Evolutionary conservation across 306 rosid species (phyloP).

Genomic region (Begonia fuchsioides): DNA sequence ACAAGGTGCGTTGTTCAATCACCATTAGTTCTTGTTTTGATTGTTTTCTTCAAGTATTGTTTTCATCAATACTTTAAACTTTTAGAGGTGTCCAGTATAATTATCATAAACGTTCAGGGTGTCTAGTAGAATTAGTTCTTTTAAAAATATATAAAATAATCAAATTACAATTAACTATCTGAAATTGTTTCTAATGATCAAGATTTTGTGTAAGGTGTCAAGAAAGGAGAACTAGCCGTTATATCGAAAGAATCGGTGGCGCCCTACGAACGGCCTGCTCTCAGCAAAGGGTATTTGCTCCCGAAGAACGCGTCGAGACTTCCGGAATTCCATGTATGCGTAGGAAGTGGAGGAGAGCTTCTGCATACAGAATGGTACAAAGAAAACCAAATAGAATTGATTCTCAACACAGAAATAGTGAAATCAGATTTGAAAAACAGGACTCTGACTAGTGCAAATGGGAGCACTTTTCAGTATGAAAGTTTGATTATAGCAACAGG

Average conservation of each 20-base stretch:
- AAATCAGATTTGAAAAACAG: constrained; percentile 14
- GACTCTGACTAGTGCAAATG: constrained; percentile 13
- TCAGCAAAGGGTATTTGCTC: constrained; percentile 28
- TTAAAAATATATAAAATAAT: too few relatives aligned
- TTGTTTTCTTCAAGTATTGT: too few relatives aligned
- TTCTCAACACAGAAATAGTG: constrained; percentile 24
- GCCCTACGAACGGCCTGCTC: constrained; percentile 34
- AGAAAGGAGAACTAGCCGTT: constrained; percentile 22
- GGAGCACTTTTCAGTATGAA: constrained; percentile 12
- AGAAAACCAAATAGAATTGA: constrained; percentile 22
- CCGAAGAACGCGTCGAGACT: constrained; percentile 24
- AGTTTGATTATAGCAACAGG: constrained; percentile 31
- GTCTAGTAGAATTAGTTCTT: too few relatives aligned
- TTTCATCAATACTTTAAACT: too few relatives aligned
- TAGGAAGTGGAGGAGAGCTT: constrained; percentile 37
- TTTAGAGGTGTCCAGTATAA: too few relatives aligned
- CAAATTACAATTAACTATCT: too few relatives aligned
- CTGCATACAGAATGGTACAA: constrained; percentile 24
- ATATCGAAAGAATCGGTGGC: constrained; percentile 32
- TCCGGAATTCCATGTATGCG: constrained; percentile 30
- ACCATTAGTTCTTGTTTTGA: too few relatives aligned
- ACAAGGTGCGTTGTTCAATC: constrained; percentile 6
- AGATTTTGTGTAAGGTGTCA: neutral
- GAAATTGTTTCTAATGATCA: too few relatives aligned
- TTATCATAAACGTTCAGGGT: too few relatives aligned